Base-by-base conservation (phyloP, 345 rosid genomes). In the Populus ilicifolia region DNA sequence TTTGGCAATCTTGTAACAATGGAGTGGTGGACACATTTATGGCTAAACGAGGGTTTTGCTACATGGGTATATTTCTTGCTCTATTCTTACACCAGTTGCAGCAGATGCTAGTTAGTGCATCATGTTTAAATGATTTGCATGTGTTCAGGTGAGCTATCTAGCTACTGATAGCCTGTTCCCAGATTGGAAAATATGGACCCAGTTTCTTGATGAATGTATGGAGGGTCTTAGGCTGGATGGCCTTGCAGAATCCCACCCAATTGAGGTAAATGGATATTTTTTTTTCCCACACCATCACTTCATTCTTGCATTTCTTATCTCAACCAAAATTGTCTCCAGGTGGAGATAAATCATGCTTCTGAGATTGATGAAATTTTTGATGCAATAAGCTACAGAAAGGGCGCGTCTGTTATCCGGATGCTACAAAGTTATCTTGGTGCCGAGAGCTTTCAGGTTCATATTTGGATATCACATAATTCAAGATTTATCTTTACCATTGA, bases 21-120 rank as follows among this genome's bases (percentile, higher is more conserved):
- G 99, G 98, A 96, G 82, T 96, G 99, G 99, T 96, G 99, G 98
- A 96, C 99, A 2, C 92, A 96, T 83, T 86, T 96, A 74, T 96
- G 99, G 99, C 89, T 93, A 69, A 96, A 96, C 78, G 99, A 96
- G 86, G 99, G 99, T 78, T 96, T 96, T 88, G 99, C 99, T 52
- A 96, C 99, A 54, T 96, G 99, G 99, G 99, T 96, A 93, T 61
- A 43, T 82, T 29, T 71, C 69, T 67, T 68, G 41, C 21, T 71
- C 21, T 59, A 67, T 72, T 38, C 71, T 25, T 56, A 35, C 17
- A 68, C 41, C 50, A 39, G 54, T 61, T 52, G 38, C 35, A 43
- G 23, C 72, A 75, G 38, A 38, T 71, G 35, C 66, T 68, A 11
- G 52, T 38, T 33, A 78, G 56, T 69, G 44, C 43, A 44, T 67